phyloP scores from a whole-genome alignment of 805 yeast species.

The Ogataea nonfermentans region DNA sequence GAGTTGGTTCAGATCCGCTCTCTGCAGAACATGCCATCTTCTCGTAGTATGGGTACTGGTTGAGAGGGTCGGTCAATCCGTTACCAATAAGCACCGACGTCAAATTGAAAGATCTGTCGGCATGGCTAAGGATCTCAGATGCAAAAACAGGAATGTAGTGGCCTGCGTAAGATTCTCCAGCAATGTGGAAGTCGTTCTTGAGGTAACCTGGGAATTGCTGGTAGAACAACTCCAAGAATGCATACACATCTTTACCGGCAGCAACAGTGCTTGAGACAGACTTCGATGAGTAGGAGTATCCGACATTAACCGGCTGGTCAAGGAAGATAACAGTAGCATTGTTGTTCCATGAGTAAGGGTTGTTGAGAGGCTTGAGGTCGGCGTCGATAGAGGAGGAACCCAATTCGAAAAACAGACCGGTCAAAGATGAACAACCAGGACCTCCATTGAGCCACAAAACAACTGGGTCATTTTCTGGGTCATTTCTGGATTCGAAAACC shows the following conservation, averaged over 20 bases:
- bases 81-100: conserved; percentile 86
- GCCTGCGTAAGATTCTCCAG: conserved; percentile 86
- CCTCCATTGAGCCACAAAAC: conserved; percentile 92
- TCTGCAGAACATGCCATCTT: conserved; percentile 96
- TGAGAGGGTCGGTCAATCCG: conserved; percentile 83
- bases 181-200: conserved; percentile 63
- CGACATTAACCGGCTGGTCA: conserved; percentile 94
- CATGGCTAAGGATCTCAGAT: conserved; percentile 52
- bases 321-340: conserved; percentile 88
- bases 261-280: conserved; percentile 67
- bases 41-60: conserved; percentile 74
- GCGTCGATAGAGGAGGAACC: conserved; percentile 80
- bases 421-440: conserved; percentile 91
- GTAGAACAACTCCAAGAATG: conserved; percentile 81
- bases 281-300: conserved; percentile 75
- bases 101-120: conserved; percentile 59
- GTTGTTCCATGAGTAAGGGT: conserved; percentile 87
- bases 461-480: conserved; percentile 82
- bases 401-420: conserved; percentile 86
- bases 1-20: conserved; percentile 68
- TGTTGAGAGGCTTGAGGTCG: conserved; percentile 64
- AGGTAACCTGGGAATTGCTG: conserved; percentile 74
- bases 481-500: conserved; percentile 89
- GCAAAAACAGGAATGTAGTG: conserved; percentile 76
- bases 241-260: conserved; percentile 85